Evolutionary conservation across 2,329 filamentous ascomycete species (phyloP).

Genomic region (Eurotiales sp.): DNA sequence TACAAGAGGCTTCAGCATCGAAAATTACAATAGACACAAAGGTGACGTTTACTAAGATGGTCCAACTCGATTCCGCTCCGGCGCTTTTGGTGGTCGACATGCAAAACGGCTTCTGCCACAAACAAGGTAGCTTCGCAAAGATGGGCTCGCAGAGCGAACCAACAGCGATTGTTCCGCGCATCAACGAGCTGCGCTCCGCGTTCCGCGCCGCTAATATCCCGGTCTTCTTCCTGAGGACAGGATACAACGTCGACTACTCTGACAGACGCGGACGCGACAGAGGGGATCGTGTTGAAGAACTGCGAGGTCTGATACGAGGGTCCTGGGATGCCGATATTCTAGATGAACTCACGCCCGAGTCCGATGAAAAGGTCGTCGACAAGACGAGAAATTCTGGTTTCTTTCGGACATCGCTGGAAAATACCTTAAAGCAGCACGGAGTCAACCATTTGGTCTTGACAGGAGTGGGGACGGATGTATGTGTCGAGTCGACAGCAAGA

Average conservation of each 20-base stretch:
- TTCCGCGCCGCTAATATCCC: constrained; percentile 9
- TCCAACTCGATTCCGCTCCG: constrained; percentile 9
- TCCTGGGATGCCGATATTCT: constrained; percentile 41
- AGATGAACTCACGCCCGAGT: constrained; percentile 50
- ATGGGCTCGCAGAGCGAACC: constrained; percentile 6
- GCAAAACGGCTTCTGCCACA: constrained; percentile 12
- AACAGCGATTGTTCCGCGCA: constrained; percentile 10
- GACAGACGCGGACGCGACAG: constrained; percentile 7
- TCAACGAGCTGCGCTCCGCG: constrained; percentile 10
- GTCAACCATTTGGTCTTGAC: constrained; percentile 57
- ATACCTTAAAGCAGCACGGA: constrained; percentile 51
- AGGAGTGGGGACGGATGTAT: constrained; percentile 53
- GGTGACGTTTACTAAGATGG: constrained; percentile 1
- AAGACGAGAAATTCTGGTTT: constrained; percentile 59
- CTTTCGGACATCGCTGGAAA: constrained; percentile 54
- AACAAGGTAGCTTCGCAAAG: constrained; percentile 13
- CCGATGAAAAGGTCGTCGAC: constrained; percentile 54
- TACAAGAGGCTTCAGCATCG: constrained; percentile 1
- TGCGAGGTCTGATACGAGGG: constrained; percentile 9
- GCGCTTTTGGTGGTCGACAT: constrained; percentile 10
- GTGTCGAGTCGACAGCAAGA: constrained; percentile 11
- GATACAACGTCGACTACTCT: constrained; percentile 10
- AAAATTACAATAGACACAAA: constrained; percentile 5
- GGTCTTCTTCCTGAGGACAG: constrained; percentile 10
- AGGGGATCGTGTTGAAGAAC: constrained; percentile 2